Conservation (phyloP, 2,329 filamentous ascomycete species). For the Talaromyces sp. region DNA sequence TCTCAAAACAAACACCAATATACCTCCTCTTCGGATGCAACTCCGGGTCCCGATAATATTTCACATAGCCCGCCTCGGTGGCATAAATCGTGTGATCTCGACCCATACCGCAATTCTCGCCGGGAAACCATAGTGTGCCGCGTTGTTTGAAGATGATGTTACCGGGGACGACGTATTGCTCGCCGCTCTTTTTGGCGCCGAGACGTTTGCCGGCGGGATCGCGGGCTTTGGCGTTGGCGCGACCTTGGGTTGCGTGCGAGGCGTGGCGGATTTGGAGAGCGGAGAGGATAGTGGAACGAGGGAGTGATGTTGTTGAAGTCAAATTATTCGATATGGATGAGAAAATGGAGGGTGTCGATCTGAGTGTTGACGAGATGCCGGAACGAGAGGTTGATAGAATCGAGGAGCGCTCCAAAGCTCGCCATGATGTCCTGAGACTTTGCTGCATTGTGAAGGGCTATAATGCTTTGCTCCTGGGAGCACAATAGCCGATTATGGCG, state of each 20-base stretch:
- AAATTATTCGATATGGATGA: conserved; percentile 20
- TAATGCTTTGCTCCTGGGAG: conserved; percentile 2
- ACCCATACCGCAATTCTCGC: conserved; percentile 92
- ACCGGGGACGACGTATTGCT: conserved; percentile 88
- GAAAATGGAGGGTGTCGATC: conserved; percentile 23
- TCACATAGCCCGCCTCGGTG: conserved; percentile 81
- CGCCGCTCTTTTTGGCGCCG: conserved; percentile 88
- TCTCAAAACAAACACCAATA: conserved; percentile 88
- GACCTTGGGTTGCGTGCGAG: conserved; percentile 63
- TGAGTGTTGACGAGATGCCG: conserved; percentile 1
- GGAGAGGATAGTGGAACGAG: conserved; percentile 25
- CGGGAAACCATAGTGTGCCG: conserved; percentile 89
- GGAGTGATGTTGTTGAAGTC: conserved; percentile 18
- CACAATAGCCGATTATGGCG: conserved; percentile 4
- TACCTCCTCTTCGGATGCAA: conserved; percentile 84
- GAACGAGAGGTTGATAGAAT: conserved; percentile 29
- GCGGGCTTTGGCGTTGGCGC: conserved; percentile 64
- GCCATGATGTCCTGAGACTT: conserved; percentile 38
- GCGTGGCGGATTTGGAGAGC: conserved; percentile 57
- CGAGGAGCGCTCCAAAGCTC: conserved; percentile 37
- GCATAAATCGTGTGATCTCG: conserved; percentile 96
- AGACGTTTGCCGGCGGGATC: conserved; percentile 78
- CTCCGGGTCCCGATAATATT: conserved; percentile 88
- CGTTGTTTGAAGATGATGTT: conserved; percentile 98
- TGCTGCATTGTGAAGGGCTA: conserved; percentile 33